phyloP scores from a whole-genome alignment of 495 filamentous ascomycete genomes.

The Physcia stellaris region DNA sequence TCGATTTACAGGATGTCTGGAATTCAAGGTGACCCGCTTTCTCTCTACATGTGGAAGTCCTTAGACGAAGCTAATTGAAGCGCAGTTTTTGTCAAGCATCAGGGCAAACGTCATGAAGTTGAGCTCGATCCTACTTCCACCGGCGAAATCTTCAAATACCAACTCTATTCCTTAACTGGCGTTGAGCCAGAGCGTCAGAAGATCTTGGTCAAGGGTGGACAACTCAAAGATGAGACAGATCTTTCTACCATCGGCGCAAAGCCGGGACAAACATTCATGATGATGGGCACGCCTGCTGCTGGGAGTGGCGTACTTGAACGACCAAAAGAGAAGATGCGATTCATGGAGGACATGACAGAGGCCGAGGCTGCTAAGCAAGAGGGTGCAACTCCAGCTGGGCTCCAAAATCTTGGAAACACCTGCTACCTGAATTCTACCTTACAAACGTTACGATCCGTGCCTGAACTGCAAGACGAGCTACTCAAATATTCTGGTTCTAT shows the following conservation, averaged over 20 bases:
- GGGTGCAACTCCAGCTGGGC: constrained; percentile 75
- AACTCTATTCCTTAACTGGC: constrained; percentile 86
- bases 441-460: constrained; percentile 75
- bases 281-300: constrained; percentile 82
- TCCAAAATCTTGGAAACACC: constrained; percentile 91
- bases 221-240: constrained; percentile 88
- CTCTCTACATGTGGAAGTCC: neutral
- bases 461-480: constrained; percentile 79
- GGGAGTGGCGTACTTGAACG: constrained; percentile 41
- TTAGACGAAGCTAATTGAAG: neutral
- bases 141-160: constrained; percentile 89
- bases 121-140: constrained; percentile 74
- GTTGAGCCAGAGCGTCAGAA: constrained; percentile 96
- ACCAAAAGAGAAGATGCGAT: constrained; percentile 74
- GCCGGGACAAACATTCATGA: constrained; percentile 78
- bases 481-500: constrained; percentile 43
- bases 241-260: constrained; percentile 75
- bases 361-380: constrained; percentile 72
- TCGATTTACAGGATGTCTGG: constrained; percentile 12
- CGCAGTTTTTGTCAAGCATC: constrained; percentile 83
- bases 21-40: constrained; percentile 10
- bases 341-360: constrained; percentile 95
- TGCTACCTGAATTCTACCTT: constrained; percentile 97
- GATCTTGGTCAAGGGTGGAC: constrained; percentile 82
- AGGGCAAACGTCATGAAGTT: constrained; percentile 85